phyloP scores from a whole-genome alignment of 345 rosid species.

The Sonneratia alba region DNA sequence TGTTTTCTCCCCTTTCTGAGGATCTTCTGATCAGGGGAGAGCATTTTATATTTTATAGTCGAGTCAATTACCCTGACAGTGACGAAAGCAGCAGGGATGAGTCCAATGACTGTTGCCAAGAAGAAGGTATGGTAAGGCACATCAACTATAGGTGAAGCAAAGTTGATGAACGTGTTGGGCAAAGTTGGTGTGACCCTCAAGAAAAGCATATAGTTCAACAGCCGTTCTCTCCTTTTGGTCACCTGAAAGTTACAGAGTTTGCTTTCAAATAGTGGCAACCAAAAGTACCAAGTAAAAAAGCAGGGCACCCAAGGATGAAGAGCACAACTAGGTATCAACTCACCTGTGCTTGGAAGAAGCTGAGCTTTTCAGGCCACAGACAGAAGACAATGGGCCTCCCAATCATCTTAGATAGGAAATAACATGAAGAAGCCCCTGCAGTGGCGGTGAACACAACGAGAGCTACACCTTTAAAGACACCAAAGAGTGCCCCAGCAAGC shows the following conservation, averaged over 20 bases:
- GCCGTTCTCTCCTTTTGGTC: slow-evolving; percentile 53
- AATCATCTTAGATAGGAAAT: slow-evolving; percentile 68
- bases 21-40: too few species aligned
- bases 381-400: slow-evolving; percentile 73
- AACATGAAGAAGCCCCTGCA: slow-evolving; percentile 96
- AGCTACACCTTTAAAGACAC: slow-evolving; percentile 70
- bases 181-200: slow-evolving; percentile 82
- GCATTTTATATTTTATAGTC: too few species aligned
- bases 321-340: not conserved
- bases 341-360: slow-evolving; percentile 84
- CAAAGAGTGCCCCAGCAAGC: slow-evolving; percentile 93
- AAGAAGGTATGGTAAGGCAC: slow-evolving; percentile 90
- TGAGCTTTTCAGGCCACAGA: slow-evolving; percentile 87
- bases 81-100: slow-evolving; percentile 86
- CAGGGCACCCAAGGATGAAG: not conserved
- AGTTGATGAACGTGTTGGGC: slow-evolving; percentile 86
- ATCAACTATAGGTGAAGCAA: slow-evolving; percentile 86
- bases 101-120: slow-evolving; percentile 64
- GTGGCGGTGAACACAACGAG: slow-evolving; percentile 79
- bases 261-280: not conserved
- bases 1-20: too few species aligned
- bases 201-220: slow-evolving; percentile 85
- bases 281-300: too few species aligned
- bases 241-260: slow-evolving; percentile 37
- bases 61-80: slow-evolving; percentile 57